Evolutionary conservation across 2,329 filamentous ascomycete genomes (phyloP), one percentile per base, ranked within the genome.

Genomic region (Epichloe sylvatica): DNA sequence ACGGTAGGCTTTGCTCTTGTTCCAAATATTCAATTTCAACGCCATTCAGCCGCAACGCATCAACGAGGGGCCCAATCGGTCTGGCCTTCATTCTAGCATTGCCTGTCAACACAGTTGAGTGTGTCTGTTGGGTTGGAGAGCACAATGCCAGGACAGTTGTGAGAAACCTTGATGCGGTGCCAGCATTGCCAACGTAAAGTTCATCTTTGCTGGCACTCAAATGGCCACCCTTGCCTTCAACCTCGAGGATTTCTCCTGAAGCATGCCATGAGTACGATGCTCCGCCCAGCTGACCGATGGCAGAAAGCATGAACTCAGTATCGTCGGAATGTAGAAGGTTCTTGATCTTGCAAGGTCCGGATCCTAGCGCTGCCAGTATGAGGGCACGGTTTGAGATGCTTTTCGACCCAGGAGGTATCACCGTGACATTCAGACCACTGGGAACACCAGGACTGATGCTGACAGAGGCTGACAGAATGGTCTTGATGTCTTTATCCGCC

Each of bases 311-410:
- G 66, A 87, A 92, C 64, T 97, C 88, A 0, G 90, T 95, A 62
- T 98, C 92, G 59, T 97, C 92, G 0, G 92, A 97, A 67, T 96
- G 91, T 11, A 98, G 76, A 34, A 98, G 72, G 59, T 98, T 97
- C 66, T 80, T 90, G 64, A 98, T 85, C 38, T 85, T 83, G 62
- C 90, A 96, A 25, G 83, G 81, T 17, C 92, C 92, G 49, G 80
- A 78, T 35, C 90, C 89, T 34, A 98, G 80, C 12, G 92, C 92
- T 42, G 92, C 92, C 47, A 98, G 76, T n/a, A 98, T 80, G 38
- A 98, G 77, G 35, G 94, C 91, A 42, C 92, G 81, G 67, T 98
- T 98, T 0, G 92, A 98, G 51, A 98, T 89, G 66, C 90, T 96
- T 72, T 98, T 98, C 19, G 92, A 97, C 43, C 92, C 92, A 1